A percentile compares a stretch with the other conserved stretches of the same genome.
Evolutionary conservation across 768 basidiomycete genomes (phyloP).

Genomic region (Phaffia tasmanica): DNA sequence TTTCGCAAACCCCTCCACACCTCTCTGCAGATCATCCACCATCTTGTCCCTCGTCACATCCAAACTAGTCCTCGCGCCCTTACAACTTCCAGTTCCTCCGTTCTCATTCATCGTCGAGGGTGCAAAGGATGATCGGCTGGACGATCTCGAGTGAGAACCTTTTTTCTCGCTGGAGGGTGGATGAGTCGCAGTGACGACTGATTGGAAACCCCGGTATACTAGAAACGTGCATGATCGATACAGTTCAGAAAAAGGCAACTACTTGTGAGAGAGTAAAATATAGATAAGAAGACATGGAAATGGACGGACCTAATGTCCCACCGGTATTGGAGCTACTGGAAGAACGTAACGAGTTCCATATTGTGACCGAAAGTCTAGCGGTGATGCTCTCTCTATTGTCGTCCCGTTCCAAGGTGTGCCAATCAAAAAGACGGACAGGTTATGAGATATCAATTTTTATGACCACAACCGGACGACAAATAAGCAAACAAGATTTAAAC

Average conservation of each 20-base stretch:
- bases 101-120: background rate
- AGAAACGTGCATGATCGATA: background rate
- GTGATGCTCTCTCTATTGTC: conserved; percentile 21
- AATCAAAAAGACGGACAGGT: background rate
- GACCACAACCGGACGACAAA: too few species aligned
- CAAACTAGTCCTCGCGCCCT: background rate
- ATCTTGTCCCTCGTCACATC: too few species aligned
- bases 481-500: background rate
- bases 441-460: too few species aligned
- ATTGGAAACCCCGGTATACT: conserved; percentile 23
- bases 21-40: too few species aligned
- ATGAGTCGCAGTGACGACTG: conserved; percentile 5
- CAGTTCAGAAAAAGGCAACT: background rate
- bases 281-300: background rate
- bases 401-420: background rate
- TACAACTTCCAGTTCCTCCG: background rate
- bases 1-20: too few species aligned
- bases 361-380: conserved; percentile 11
- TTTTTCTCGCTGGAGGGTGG: background rate
- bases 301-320: conserved; percentile 14
- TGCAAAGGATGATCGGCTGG: background rate
- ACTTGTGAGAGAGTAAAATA: background rate
- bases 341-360: conserved; percentile 20
- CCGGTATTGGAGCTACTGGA: conserved; percentile 18
- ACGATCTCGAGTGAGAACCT: background rate